A percentile compares a stretch with the other conserved stretches of the same genome.
phyloP scores from a whole-genome alignment of 768 basidiomycete genomes.

The Panaeolus cyanescens region DNA sequence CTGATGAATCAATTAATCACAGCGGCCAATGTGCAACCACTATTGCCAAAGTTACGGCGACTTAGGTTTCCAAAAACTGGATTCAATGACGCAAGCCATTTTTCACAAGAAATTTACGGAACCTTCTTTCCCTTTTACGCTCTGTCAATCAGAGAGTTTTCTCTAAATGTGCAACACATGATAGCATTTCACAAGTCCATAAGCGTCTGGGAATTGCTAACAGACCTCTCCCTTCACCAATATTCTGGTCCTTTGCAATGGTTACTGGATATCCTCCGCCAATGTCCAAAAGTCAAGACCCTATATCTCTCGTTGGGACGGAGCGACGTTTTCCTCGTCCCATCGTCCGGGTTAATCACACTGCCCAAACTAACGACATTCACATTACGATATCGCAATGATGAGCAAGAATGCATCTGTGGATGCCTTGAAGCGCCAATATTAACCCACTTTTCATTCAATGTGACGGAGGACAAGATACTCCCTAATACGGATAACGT shows the following conservation, averaged over 20 bases:
- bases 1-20: neutral
- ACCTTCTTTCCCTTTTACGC: no score
- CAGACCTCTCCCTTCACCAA: neutral
- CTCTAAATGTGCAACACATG: neutral
- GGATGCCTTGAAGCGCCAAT: neutral
- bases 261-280: neutral
- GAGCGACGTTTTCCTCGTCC: no score
- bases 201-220: neutral
- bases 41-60: neutral
- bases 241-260: neutral
- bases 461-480: no score
- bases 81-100: no score
- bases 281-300: neutral
- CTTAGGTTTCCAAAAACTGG: no score
- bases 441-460: neutral
- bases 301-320: neutral
- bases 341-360: neutral
- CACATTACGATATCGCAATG: neutral
- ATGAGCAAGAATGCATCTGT: neutral
- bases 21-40: no score
- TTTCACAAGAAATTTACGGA: no score
- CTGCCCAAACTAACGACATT: neutral
- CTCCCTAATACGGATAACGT: neutral
- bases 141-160: neutral
- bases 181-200: neutral